These are phyloP conservation scores for Erythrobasidium yunnanense DNA, from an alignment of 768 basidiomycete genomes.

Conservation along the genomic window DNA sequence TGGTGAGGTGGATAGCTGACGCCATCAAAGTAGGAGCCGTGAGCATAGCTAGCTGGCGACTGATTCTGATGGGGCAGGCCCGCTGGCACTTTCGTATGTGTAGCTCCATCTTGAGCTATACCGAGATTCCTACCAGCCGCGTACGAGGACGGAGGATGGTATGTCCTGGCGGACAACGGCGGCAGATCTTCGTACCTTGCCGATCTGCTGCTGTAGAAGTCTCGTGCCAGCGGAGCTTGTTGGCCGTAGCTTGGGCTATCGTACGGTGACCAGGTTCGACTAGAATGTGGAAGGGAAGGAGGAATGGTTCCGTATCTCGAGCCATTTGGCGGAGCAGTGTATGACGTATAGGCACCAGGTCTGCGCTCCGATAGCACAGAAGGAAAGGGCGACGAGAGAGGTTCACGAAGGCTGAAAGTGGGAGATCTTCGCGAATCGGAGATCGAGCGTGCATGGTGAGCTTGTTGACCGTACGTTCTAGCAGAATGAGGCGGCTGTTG, in stretches of 20 bases:
- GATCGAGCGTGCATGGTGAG: not conserved
- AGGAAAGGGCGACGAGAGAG: not conserved
- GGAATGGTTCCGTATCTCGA: not conserved
- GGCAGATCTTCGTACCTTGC: not conserved
- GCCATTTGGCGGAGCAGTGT: not conserved
- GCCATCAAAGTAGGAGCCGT: no score
- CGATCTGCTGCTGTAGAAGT: not conserved
- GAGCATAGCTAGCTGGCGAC: no score
- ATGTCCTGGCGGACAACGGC: not conserved
- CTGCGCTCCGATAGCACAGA: not conserved
- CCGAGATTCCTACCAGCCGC: no score
- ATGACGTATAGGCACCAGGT: not conserved
- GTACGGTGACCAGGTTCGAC: conserved; percentile 3
- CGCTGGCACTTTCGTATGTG: no score
- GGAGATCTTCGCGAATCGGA: not conserved
- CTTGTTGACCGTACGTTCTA: no score
- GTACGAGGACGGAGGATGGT: no score
- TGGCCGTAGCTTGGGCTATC: not conserved
- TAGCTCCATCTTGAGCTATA: no score
- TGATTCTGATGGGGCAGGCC: no score
- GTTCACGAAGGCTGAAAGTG: not conserved
- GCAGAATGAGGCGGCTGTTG: not conserved
- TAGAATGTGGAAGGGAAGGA: not conserved
- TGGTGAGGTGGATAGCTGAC: no score
- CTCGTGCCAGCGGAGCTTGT: not conserved